These are phyloP conservation scores for Oxalis stricta DNA, from an alignment of 441 rosid genomes.

Conservation along the genomic window DNA sequence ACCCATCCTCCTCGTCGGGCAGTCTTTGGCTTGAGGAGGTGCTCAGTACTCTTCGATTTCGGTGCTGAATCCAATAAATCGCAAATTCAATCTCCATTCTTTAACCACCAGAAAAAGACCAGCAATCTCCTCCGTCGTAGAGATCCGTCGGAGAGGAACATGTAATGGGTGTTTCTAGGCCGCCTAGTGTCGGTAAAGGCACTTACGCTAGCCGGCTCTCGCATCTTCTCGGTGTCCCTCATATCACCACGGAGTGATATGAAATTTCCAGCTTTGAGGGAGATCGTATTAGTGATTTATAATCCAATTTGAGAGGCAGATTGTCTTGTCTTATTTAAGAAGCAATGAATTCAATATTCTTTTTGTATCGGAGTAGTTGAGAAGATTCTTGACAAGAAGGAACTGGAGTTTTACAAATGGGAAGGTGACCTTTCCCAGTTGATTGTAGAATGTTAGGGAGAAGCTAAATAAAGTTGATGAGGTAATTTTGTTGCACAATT, in stretches of 20 bases:
- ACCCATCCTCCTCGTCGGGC: conserved; percentile 25
- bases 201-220: conserved; percentile 89
- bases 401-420: conserved; percentile 86
- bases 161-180: conserved; percentile 93
- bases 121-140: conserved; percentile 14
- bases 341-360: no score
- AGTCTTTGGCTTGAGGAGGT: conserved; percentile 12
- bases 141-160: conserved; percentile 31
- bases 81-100: conserved; percentile 12
- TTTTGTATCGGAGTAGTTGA: conserved; percentile 48
- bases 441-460: conserved; percentile 71
- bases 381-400: conserved; percentile 53
- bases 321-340: no score
- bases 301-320: no score
- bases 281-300: no score
- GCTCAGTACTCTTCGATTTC: conserved; percentile 19
- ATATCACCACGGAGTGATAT: conserved; percentile 95
- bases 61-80: conserved; percentile 5
- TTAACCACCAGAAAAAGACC: conserved; percentile 2
- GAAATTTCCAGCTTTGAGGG: no score
- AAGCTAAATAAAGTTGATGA: conserved; percentile 74
- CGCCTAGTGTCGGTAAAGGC: conserved; percentile 97
- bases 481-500: conserved; percentile 17
- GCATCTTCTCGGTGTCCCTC: conserved; percentile 68
- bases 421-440: conserved; percentile 69